These are phyloP conservation scores for Sporothrix brasiliensis DNA, from an alignment of 2,329 filamentous ascomycete genomes.

Conservation along the genomic window DNA sequence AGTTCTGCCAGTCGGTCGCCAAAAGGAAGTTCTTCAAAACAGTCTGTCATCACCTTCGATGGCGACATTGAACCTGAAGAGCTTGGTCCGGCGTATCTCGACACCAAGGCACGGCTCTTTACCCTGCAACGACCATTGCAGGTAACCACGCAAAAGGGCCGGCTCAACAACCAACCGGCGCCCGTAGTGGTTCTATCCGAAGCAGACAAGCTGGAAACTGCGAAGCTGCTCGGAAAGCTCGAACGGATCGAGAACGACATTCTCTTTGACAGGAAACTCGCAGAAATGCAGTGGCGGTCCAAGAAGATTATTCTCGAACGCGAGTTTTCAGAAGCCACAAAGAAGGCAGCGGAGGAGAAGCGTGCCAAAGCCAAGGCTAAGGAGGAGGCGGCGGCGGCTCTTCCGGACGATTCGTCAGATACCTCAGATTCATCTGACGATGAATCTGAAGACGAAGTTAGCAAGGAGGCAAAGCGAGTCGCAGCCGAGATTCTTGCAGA, in stretches of 20 bases:
- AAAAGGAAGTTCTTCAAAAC: constrained; percentile 46
- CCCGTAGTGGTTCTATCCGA: constrained; percentile 24
- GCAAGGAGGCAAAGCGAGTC: constrained; percentile 60
- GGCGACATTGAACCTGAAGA: constrained; percentile 75
- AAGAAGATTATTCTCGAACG: constrained; percentile 63
- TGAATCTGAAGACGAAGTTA: constrained; percentile 51
- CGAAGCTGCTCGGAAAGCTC: constrained; percentile 73
- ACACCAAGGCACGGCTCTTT: constrained; percentile 71
- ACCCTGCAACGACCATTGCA: constrained; percentile 59
- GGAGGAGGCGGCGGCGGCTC: constrained; percentile 38
- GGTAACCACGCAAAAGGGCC: constrained; percentile 48
- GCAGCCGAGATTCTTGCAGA: constrained; percentile 62
- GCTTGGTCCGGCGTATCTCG: constrained; percentile 74
- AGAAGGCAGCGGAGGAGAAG: constrained; percentile 45
- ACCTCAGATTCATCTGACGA: constrained; percentile 38
- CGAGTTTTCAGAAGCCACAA: constrained; percentile 56
- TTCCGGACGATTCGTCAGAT: constrained; percentile 38
- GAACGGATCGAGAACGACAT: constrained; percentile 76
- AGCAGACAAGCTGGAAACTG: constrained; percentile 53
- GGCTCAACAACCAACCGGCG: background rate
- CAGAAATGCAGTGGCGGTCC: constrained; percentile 66
- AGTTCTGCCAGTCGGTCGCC: constrained; percentile 39
- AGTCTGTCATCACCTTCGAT: constrained; percentile 57
- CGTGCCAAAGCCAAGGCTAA: constrained; percentile 37
- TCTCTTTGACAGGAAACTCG: constrained; percentile 69